Conservation (phyloP, 768 basidiomycete genomes). For the Tremella fuciformis region DNA sequence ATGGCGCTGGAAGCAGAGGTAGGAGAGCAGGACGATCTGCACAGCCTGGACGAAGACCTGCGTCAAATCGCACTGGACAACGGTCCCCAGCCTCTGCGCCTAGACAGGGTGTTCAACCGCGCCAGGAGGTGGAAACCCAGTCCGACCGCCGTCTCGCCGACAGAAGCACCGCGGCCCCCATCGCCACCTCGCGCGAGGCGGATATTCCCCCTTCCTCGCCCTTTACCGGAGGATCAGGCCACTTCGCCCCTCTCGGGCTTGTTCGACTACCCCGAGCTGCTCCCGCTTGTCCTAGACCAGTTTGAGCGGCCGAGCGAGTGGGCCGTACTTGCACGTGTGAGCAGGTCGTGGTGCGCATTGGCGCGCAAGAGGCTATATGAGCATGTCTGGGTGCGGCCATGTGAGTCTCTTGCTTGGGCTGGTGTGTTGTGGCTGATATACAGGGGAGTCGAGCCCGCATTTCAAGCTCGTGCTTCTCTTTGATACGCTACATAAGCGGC, state of each 20-base stretch:
- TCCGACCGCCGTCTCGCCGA: conserved; percentile 7
- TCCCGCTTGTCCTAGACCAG: conserved; percentile 30
- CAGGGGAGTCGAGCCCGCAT: conserved; percentile 1
- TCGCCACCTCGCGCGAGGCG: conserved; percentile 22
- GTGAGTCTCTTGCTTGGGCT: conserved; percentile 15
- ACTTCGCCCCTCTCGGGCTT: conserved; percentile 29
- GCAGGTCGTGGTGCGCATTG: conserved; percentile 25
- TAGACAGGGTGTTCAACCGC: conserved; percentile 40
- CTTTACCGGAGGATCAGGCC: conserved; percentile 4
- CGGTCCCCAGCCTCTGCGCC: conserved; percentile 26
- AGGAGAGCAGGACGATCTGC: conserved; percentile 22
- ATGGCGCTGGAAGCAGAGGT: no score
- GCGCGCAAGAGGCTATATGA: conserved; percentile 32
- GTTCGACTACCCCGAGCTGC: conserved; percentile 37
- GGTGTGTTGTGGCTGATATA: conserved; percentile 11
- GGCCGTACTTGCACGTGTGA: conserved; percentile 30
- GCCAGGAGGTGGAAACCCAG: conserved; percentile 28
- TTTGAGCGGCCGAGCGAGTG: conserved; percentile 41
- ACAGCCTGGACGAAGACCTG: conserved; percentile 27
- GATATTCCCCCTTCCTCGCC: conserved; percentile 33
- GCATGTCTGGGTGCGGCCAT: conserved; percentile 42
- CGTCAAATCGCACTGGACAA: conserved; percentile 33
- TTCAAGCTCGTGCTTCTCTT: conserved; percentile 33
- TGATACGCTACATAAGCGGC: conserved; percentile 24
- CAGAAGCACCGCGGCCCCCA: conserved; percentile 18